Conservation (phyloP, 139 green algal genomes). For the Chlorella sp. region DNA sequence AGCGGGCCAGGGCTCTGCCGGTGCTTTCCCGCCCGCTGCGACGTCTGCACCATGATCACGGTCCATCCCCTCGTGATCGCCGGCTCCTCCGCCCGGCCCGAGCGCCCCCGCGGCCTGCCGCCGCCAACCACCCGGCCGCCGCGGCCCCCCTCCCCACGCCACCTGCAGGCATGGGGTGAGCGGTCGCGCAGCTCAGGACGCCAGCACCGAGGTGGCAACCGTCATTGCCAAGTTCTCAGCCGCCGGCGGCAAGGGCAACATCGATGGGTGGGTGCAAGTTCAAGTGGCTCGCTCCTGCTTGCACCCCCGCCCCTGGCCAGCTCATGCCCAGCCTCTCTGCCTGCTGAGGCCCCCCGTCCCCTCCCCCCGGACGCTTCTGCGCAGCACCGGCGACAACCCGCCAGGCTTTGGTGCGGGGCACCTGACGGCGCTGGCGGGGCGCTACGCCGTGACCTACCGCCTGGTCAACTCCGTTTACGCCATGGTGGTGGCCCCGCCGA, state of each 20-base stretch:
- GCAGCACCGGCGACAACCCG: conserved; percentile 55
- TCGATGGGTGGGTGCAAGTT: conserved; percentile 41
- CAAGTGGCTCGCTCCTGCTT: no score
- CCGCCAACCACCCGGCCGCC: background rate
- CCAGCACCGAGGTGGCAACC: conserved; percentile 35
- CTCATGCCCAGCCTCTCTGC: no score
- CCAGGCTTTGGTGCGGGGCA: conserved; percentile 52
- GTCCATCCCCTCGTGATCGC: background rate
- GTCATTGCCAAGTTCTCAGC: conserved; percentile 42
- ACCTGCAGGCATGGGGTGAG: conserved; percentile 40
- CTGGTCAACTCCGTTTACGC: conserved; percentile 54
- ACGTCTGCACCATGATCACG: background rate
- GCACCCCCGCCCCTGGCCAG: background rate
- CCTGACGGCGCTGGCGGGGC: conserved; percentile 31
- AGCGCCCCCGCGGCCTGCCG: background rate
- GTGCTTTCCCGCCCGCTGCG: background rate
- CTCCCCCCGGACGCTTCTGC: background rate
- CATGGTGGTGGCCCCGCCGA: conserved; percentile 45
- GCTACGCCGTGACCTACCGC: conserved; percentile 57
- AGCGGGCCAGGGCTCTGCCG: background rate
- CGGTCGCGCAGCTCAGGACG: conserved; percentile 43
- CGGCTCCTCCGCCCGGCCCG: background rate
- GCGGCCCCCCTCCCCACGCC: background rate
- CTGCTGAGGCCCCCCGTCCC: no score
- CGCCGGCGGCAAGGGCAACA: conserved; percentile 21